phyloP scores from a whole-genome alignment of 768 basidiomycete species.

The Collybiopsis luxurians region DNA sequence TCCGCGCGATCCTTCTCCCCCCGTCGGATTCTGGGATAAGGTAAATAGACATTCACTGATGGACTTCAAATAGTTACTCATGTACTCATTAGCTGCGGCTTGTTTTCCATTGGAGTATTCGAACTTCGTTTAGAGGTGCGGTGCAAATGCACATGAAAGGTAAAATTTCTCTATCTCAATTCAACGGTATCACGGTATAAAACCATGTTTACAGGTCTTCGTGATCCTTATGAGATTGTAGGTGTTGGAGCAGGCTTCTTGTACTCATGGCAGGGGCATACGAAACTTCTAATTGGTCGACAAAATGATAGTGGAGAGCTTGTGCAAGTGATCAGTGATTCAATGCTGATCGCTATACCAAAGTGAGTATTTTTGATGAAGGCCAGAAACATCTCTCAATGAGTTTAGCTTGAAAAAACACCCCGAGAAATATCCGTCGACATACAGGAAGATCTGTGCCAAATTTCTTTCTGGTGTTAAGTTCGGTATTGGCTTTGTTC shows the following conservation, averaged over 20 bases:
- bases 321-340: slow-evolving; percentile 78
- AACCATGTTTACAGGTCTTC: slow-evolving; percentile 51
- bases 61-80: neutral
- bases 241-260: slow-evolving; percentile 85
- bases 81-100: slow-evolving; percentile 54
- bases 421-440: slow-evolving; percentile 9
- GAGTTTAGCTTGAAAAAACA: slow-evolving; percentile 18
- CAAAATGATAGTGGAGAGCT: slow-evolving; percentile 73
- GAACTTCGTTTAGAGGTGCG: slow-evolving; percentile 63
- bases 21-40: slow-evolving; percentile 96
- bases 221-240: slow-evolving; percentile 71
- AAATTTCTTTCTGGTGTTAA: slow-evolving; percentile 81
- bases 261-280: slow-evolving; percentile 77
- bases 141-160: slow-evolving; percentile 88
- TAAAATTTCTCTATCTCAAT: slow-evolving; percentile 22
- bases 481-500: slow-evolving; percentile 79
- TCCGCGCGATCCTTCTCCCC: slow-evolving; percentile 77
- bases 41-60: slow-evolving; percentile 39
- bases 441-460: slow-evolving; percentile 73
- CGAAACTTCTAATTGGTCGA: slow-evolving; percentile 67
- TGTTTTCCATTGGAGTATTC: slow-evolving; percentile 80
- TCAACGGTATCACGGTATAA: slow-evolving; percentile 1
- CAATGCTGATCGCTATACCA: slow-evolving; percentile 82
- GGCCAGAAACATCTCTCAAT: slow-evolving; percentile 11
- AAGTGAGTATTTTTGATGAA: slow-evolving; percentile 50